Evolutionary conservation across 2,329 filamentous ascomycete species (phyloP), one percentile per base, ranked within the genome.

Genomic region (Fusarium protoensiforme): DNA sequence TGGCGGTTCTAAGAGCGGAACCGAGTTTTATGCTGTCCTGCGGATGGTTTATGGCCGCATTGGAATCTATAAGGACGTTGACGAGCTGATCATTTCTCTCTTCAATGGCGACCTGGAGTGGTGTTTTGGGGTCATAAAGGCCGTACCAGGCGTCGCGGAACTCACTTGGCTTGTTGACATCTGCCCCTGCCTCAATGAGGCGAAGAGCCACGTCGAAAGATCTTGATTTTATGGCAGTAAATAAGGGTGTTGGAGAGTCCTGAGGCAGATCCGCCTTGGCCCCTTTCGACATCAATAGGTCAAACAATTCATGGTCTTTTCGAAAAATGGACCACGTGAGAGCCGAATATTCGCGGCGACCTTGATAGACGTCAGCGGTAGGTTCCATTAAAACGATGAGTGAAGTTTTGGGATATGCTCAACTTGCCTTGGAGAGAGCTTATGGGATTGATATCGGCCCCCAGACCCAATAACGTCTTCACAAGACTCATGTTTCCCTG

Each of bases 201-300:
- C 9, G 18, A n/a, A 1, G 3, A 2, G 10, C 22, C 22, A n/a
- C 20, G 6, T 10, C 5, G 10, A 29, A 27, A 3, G 35, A 39
- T 27, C 10, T 4, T 10, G 4, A 1, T 0, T 0, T 1, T 11
- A 57, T n/a, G 22, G 54, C 35, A 29, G 16, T 9, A 13, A 4
- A 14, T 6, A 57, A 16, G 27, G 35, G 54, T 9, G 53, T 57
- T 29, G 5, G 16, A 5, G 4, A 14, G 16, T n/a, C 22, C 38
- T 39, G 24, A 11, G 56, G 56, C 11, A 13, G 35, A 39, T 31
- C 56, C 14, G 35, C 16, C 18, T 20, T 31, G 18, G 56, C 18
- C 5, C 35, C 56, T 6, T 14, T 31, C 2, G 35, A 58, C 24
- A 58, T 39, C 22, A 57, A 22, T 1, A 57, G 4, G 13, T 39